These are phyloP conservation scores for Neurospora sp. DNA, from an alignment of 495 filamentous ascomycete genomes.

Conservation along the genomic window DNA sequence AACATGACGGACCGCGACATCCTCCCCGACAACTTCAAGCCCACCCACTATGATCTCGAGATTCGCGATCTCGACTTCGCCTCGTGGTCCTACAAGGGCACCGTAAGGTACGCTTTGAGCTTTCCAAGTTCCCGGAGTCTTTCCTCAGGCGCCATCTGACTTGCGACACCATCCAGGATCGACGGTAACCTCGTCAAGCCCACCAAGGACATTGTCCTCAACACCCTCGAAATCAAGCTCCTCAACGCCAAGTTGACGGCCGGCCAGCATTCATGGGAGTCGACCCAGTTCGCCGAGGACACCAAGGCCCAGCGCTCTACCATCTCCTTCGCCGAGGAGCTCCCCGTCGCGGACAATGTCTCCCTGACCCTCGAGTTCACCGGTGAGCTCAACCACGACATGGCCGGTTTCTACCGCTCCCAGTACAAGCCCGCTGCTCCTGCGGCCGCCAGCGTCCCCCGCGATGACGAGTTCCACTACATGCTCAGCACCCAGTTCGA, in stretches of 20 bases:
- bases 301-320: conserved; percentile 68
- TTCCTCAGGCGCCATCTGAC: background rate
- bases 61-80: conserved; percentile 68
- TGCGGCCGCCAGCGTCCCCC: conserved; percentile 60
- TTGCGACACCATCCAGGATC: conserved; percentile 24
- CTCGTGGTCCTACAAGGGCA: conserved; percentile 76
- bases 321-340: conserved; percentile 57
- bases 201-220: conserved; percentile 64
- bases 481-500: conserved; percentile 98
- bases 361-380: conserved; percentile 65
- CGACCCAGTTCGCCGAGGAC: conserved; percentile 65
- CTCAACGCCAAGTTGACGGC: conserved; percentile 38
- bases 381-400: conserved; percentile 83
- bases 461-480: conserved; percentile 69
- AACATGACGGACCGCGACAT: conserved; percentile 45
- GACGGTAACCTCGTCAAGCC: conserved; percentile 48
- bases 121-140: background rate
- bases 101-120: conserved; percentile 45
- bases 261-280: conserved; percentile 41
- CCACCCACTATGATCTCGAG: conserved; percentile 74
- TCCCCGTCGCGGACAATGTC: conserved; percentile 51
- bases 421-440: conserved; percentile 76
- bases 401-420: conserved; percentile 94
- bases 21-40: conserved; percentile 58
- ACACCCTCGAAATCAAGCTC: conserved; percentile 56